Conservation (phyloP, 225 moss, liverwort and hornwort genomes). For the Straminergon stramineum region DNA sequence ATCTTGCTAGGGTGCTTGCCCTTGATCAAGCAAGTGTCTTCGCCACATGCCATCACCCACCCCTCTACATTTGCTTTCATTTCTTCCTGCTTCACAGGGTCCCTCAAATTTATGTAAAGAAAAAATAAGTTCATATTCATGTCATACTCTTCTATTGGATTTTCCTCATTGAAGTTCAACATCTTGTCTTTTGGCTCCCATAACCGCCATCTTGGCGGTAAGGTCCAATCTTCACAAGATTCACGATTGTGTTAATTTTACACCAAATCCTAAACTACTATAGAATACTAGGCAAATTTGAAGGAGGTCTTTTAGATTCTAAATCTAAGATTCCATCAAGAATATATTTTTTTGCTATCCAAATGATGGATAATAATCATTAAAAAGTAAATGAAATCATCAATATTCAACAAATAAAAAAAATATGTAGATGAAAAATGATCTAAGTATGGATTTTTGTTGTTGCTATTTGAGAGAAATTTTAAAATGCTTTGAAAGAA, state of each 20-base stretch:
- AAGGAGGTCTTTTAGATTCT: background rate
- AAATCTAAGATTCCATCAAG: background rate
- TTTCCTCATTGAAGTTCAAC: background rate
- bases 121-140: background rate
- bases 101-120: background rate
- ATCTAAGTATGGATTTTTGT: background rate
- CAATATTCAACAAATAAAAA: background rate
- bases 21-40: background rate
- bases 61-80: slow-evolving; percentile 2
- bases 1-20: background rate
- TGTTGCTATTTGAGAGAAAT: background rate
- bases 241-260: background rate
- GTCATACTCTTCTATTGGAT: background rate
- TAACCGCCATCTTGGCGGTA: background rate
- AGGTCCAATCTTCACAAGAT: background rate
- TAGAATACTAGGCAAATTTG: too few relatives aligned
- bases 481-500: background rate
- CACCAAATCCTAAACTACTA: background rate
- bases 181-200: background rate
- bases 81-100: background rate
- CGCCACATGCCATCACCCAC: slow-evolving; percentile 11
- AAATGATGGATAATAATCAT: background rate
- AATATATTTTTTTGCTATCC: background rate
- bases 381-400: background rate
- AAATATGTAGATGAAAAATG: background rate